Evolutionary conservation across 495 filamentous ascomycete species (phyloP), one percentile per base, ranked within the genome.

Genomic region (Aeminium ludgeri): DNA sequence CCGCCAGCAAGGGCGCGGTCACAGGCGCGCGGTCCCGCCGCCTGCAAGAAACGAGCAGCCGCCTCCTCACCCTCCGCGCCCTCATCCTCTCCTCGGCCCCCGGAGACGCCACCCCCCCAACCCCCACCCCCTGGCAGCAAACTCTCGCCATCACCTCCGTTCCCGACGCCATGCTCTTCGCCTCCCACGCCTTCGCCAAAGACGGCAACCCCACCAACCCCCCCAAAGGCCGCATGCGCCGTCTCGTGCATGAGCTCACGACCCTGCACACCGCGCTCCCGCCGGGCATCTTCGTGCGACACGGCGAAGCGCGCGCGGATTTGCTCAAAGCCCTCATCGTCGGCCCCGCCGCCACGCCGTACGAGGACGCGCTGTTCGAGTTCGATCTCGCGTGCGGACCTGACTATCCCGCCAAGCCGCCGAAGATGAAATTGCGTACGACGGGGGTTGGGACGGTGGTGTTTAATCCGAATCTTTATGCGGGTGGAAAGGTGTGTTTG

Each of bases 381-480:
- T 76, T 78, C 40, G 71, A 77, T 48, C 41, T 78, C 37, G 63
- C 61, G 36, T 68, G 65, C 38, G 48, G 44, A 10, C 6, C 33
- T 0, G 43, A 66, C 12, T 79, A 71, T 34, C 74, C 74, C 0
- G 43, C 45, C 2, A 42, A 33, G 1, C 65, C 73, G 11, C 74
- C 74, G 0, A 45, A 57, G 36, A 60, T 73, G 52, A 37, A 45
- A 8, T 74, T 75, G 51, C 60, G 55, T 25, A 67, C 67, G 5
- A 68, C 72, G 0, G 67, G 64, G 10, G 50, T 55, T 6, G 68
- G 69, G 0, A 49, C 2, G 1, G 55, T 54, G 0, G 33, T 53
- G 0, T 70, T 79, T 52, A 78, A 77, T 48, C 74, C 74, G 2
- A 77, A 78, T 42, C 59, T 79, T 8, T 72, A 79, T 41, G 29